Base-by-base conservation (phyloP, 805 yeast species). In the Nakazawaea peltata region DNA sequence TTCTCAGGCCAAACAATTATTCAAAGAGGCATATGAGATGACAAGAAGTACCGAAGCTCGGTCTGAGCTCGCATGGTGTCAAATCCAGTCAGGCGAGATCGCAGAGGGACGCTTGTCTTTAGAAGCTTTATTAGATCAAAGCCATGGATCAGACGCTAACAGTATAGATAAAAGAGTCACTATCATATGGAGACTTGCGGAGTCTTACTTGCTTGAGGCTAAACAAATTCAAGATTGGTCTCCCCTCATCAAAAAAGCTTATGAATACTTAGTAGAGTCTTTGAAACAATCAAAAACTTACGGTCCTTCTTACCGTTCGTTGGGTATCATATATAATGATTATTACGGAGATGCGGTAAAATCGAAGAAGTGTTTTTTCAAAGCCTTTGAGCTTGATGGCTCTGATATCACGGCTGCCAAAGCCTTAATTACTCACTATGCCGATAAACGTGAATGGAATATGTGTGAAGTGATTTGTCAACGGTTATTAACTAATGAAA, bases 311-410 rank as follows among this genome's bases (percentile, higher is more conserved):
- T 92, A 77, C 51, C 78, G 96, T 0, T 69, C 86, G 2, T 59
- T 92, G 18, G 98, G 98, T 17, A 54, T 69, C 33, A 63, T 85
- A n/a, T 88, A 85, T 48, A 56, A 69, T 4, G 67, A 70, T 2
- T 61, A 69, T 40, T 77, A 67, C 41, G 56, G 63, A 8, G 95
- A 87, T 48, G 51, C 57, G 19, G 59, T 61, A 0, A 70, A 92
- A 32, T 94, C 97, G 0, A 77, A 77, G 36, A 86, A 85, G 51
- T 87, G 96, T 54, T 90, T 80, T 53, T 76, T 80, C 52, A 84
- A 79, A 48, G 96, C 97, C 0, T 83, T 90, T 51, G 97, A 90
- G 48, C 58, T 90, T 21, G 92, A 87, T 54, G 69, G 79, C 0
- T 72, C 80, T 11, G 94, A 92, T 49, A 58, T 81, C 7, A 59